Base-by-base conservation (phyloP, 179 eudicot genomes). In the Silene vulgaris region DNA sequence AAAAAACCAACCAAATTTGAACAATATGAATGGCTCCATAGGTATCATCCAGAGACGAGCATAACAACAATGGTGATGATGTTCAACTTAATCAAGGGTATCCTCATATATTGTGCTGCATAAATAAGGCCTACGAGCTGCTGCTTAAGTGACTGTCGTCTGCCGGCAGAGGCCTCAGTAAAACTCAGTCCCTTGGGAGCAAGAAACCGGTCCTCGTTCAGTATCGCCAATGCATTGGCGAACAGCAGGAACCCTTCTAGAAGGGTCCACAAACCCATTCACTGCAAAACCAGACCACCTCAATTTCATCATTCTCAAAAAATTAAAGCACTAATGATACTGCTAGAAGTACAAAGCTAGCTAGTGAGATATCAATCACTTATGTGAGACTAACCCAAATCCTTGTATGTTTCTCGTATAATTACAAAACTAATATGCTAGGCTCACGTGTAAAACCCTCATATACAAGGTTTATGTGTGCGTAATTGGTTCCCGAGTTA, bases 161-260 rank as follows among this genome's bases (percentile, higher is more conserved):
- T 77, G 71, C 90, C 89, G 3, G 89, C 90, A 20, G 87, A 77
- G 66, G 81, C 87, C 76, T 92, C 97, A 29, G 88, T 81, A 82
- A 92, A 88, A 87, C 91, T 89, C 84, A 92, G 82, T 19, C 97
- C 92, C 80, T 87, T 89, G 0, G 96, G 96, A 50, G 90, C 86
- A 69, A 92, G 92, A 74, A 92, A 92, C 35, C 94, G 85, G 62
- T 92, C 97, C 81, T 89, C 97, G 50, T 92, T 92, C 40, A 89
- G 75, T 87, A 92, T 92, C 28, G 97, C 97, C 76, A 91, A 80
- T 21, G 97, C 97, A 77, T 92, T 92, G 8, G 96, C 94, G 80
- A 92, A 86, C 73, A 91, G 94, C 80, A 92, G 83, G 78, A 85
- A 84, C 57, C 96, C 97, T 79, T 92, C 92, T 13, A 92, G 82